Percentiles rank a stretch among this genome's conserved stretches.
Evolutionary conservation across 108 stramenopile species (phyloP).

Genomic region (Epithemia pelagica): DNA sequence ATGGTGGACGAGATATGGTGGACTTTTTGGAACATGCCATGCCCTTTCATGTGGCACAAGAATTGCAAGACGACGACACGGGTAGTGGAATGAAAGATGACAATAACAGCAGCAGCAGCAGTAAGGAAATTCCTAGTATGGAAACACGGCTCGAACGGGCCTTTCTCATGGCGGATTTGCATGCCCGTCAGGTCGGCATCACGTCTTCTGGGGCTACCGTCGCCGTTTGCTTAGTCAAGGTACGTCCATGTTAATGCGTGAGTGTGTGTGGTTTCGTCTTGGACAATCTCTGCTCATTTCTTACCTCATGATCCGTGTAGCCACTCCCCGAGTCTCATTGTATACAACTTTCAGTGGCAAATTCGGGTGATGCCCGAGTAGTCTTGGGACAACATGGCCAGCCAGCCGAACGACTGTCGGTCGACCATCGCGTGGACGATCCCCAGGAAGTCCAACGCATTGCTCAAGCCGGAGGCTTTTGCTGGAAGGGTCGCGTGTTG

Average conservation of each 20-base stretch:
- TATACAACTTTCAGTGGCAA: conserved; percentile 40
- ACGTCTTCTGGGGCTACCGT: conserved; percentile 91
- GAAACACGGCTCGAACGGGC: conserved; percentile 67
- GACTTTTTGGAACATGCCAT: conserved; percentile 87
- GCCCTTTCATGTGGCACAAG: conserved; percentile 66
- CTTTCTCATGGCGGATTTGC: conserved; percentile 88
- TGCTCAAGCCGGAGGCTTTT: conserved; percentile 70
- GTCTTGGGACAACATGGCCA: conserved; percentile 58
- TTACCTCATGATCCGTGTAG: too few relatives aligned
- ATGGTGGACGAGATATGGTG: conserved; percentile 85
- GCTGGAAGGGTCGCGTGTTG: conserved; percentile 68
- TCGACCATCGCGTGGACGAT: conserved; percentile 78
- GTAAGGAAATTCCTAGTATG: not conserved
- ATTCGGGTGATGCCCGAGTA: conserved; percentile 91
- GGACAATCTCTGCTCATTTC: too few relatives aligned
- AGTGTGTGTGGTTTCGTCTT: too few relatives aligned
- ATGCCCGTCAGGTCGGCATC: conserved; percentile 59
- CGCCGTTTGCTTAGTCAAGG: conserved; percentile 72
- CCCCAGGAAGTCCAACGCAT: conserved; percentile 72
- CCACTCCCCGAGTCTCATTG: too few relatives aligned
- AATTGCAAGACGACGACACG: conserved; percentile 42
- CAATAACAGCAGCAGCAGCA: not conserved
- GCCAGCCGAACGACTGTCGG: conserved; percentile 45
- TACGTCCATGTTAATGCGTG: not conserved
- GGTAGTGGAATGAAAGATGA: not conserved